phyloP scores from a whole-genome alignment of 768 basidiomycete species.

The Punctularia strigosozonata region DNA sequence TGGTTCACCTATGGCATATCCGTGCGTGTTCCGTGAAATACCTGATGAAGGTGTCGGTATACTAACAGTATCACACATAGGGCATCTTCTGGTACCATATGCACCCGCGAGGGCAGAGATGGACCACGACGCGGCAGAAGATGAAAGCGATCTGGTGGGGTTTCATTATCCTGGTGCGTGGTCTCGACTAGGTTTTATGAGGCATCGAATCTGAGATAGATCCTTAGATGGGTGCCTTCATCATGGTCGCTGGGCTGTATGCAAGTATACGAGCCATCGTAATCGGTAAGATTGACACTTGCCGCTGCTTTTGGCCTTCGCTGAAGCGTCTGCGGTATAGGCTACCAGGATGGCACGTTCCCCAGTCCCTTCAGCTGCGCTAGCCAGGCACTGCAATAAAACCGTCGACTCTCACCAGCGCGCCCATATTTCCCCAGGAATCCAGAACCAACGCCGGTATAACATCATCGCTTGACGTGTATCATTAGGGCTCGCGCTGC shows the following conservation, averaged over 20 bases:
- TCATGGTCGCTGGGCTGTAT: constrained; percentile 19
- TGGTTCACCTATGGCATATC: constrained; percentile 21
- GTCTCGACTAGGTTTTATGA: not conserved
- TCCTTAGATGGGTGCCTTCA: constrained; percentile 15
- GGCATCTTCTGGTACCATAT: constrained; percentile 19
- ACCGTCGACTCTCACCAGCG: too few species aligned
- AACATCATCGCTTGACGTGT: too few species aligned
- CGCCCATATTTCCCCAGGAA: too few species aligned
- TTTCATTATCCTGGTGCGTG: constrained; percentile 12
- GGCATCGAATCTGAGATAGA: not conserved
- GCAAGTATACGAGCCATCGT: constrained; percentile 16
- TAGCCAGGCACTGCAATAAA: constrained; percentile 8
- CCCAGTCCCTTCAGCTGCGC: constrained; percentile 16
- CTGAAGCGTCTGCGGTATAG: constrained; percentile 4
- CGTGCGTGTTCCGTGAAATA: constrained; percentile 4
- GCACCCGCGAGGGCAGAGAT: constrained; percentile 11
- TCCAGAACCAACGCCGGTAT: too few species aligned
- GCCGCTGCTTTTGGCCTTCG: not conserved
- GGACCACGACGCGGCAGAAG: constrained; percentile 13
- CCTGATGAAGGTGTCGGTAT: not conserved
- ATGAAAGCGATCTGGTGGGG: constrained; percentile 14
- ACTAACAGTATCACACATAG: constrained; percentile 2
- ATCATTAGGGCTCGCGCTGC: too few species aligned
- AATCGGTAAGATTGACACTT: constrained; percentile 10
- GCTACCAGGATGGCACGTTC: constrained; percentile 15